A percentile compares a stretch with the other conserved stretches of the same genome.
Evolutionary conservation across 805 yeast genomes (phyloP).

Genomic region (Zygotorulaspora sp.): DNA sequence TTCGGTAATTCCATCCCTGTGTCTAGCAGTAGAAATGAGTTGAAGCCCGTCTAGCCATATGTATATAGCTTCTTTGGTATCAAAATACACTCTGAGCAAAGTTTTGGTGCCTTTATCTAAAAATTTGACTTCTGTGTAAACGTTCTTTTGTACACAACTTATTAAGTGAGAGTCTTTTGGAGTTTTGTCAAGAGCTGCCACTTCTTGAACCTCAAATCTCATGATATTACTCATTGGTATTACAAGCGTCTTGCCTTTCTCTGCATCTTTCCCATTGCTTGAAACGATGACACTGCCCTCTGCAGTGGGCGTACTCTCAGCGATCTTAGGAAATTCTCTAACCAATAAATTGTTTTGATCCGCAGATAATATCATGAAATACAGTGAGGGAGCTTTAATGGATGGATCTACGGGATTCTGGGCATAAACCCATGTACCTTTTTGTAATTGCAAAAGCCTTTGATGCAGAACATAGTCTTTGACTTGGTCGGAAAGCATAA

Average conservation of each 20-base stretch:
- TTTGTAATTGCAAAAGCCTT: constrained; percentile 62
- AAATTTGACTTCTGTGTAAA: constrained; percentile 52
- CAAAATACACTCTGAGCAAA: constrained; percentile 60
- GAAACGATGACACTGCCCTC: constrained; percentile 47
- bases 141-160: constrained; percentile 52
- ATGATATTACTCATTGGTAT: constrained; percentile 51
- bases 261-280: constrained; percentile 5
- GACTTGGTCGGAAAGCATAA: constrained; percentile 51
- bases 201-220: constrained; percentile 47
- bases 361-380: constrained; percentile 61
- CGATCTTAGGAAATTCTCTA: constrained; percentile 51
- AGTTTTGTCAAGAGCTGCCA: constrained; percentile 44
- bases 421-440: constrained; percentile 77
- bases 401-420: constrained; percentile 44
- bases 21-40: constrained; percentile 38
- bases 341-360: constrained; percentile 57
- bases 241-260: constrained; percentile 30
- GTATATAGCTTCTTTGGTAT: constrained; percentile 60
- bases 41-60: constrained; percentile 79
- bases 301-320: constrained; percentile 48
- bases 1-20: constrained; percentile 34
- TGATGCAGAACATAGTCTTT: constrained; percentile 70
- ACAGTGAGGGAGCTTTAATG: constrained; percentile 39
- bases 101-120: constrained; percentile 40
- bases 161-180: constrained; percentile 45